Percentiles rank a stretch among this genome's conserved stretches.
These are phyloP conservation scores for Epichloe coenophiala DNA, from an alignment of 2,329 filamentous ascomycete genomes.

Conservation along the genomic window DNA sequence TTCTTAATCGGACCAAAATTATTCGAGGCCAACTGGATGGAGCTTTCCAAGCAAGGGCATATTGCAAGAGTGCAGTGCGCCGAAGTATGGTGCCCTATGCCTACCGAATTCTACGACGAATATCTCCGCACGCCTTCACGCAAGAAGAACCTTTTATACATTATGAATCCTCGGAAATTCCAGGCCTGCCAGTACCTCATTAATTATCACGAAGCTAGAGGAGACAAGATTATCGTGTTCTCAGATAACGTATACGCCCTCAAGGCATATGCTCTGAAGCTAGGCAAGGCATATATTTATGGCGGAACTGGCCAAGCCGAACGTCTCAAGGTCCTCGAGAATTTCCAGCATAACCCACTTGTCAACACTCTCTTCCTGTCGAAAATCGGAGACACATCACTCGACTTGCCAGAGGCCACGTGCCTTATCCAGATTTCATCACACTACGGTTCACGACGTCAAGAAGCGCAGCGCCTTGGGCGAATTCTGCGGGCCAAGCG, in stretches of 20 bases:
- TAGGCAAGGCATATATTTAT: conserved; percentile 82
- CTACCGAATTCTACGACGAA: conserved; percentile 92
- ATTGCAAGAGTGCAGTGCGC: conserved; percentile 96
- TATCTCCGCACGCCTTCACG: conserved; percentile 59
- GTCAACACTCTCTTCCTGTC: conserved; percentile 92
- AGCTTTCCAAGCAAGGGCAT: conserved; percentile 89
- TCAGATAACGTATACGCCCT: conserved; percentile 94
- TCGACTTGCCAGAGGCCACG: conserved; percentile 91
- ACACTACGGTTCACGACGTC: conserved; percentile 90
- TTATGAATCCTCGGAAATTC: conserved; percentile 96
- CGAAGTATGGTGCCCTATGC: conserved; percentile 99
- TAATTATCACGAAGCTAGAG: conserved; percentile 86
- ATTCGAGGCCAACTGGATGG: conserved; percentile 99
- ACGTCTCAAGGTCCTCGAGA: conserved; percentile 75
- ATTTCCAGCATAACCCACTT: conserved; percentile 84
- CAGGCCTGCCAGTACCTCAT: conserved; percentile 98
- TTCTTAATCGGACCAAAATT: conserved; percentile 95
- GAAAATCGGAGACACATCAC: conserved; percentile 96
- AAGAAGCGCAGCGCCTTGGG: conserved; percentile 87
- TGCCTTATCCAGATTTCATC: conserved; percentile 96
- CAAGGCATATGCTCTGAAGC: conserved; percentile 68
- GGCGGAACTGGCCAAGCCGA: conserved; percentile 78
- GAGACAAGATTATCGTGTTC: conserved; percentile 97
- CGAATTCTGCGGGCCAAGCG: conserved; percentile 90
- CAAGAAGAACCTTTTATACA: conserved; percentile 51